Evolutionary conservation across 441 rosid species (phyloP), one percentile per base, ranked within the genome.

Genomic region (Aquilaria agallochum): DNA sequence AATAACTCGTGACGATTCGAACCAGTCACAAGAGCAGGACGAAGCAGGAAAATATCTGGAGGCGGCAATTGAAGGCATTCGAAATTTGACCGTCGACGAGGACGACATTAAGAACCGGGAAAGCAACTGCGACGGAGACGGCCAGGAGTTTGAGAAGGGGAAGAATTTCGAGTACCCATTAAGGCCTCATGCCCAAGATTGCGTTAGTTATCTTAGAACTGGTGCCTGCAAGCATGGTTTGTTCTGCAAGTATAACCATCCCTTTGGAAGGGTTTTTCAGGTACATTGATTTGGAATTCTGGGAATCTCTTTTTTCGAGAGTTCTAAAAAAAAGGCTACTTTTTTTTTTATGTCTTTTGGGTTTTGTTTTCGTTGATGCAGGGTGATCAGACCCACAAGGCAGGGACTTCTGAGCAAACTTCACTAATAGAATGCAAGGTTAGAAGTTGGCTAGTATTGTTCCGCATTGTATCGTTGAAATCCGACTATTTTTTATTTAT

Each of bases 231-330:
- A 76, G 65, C 69, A 62, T 50, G 76, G 72, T 56, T 11, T 12
- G 5, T 8, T 12, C 5, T 76, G 80, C 69, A 76, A 50, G 65
- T 76, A 65, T 40, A 72, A 62, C 47, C 80, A 76, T 61, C 80
- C 74, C 31, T 20, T 42, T 7, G 55, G 27, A 56, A 34, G 60
- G 48, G 57, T 9, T 9, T 50, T 32, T 62, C 62, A 40, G 70
- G 75, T 65, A 56, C 10, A 47, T 2, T 8, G 27, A 20, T 20
- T 20, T 20, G 27, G 27, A 20, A 20, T 20, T 20, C 27, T 20
- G 27, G 27, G 27, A 20, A 20, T 34, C 5, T 47, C 53, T 45
- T 58, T 53, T 33, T 5, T 53, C 20, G 12, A 2, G 49, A 33
- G 32, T 55, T 51, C 53, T 56, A 42, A 11, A 32, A 53, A 15